These are phyloP conservation scores for Penicillium sp. DNA, from an alignment of 2,329 filamentous ascomycete genomes.

Conservation along the genomic window DNA sequence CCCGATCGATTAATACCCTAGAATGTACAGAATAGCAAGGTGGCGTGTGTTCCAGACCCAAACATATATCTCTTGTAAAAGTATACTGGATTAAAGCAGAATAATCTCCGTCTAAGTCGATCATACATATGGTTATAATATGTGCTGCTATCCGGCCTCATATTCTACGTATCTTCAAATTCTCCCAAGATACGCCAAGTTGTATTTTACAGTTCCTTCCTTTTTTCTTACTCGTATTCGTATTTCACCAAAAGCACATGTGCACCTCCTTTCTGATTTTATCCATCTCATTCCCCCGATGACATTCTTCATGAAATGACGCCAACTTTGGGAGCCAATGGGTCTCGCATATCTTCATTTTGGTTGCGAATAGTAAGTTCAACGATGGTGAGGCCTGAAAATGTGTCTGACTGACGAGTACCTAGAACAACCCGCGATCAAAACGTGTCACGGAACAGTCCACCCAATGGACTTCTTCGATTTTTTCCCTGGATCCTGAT, in stretches of 20 bases:
- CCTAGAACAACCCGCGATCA: background rate
- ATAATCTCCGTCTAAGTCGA: too few species aligned
- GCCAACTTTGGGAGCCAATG: background rate
- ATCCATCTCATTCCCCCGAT: background rate
- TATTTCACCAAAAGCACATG: background rate
- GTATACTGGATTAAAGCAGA: background rate
- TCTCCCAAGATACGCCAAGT: background rate
- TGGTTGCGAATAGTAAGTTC: background rate
- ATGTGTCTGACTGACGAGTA: background rate
- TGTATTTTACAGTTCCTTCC: background rate
- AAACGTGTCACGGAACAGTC: background rate
- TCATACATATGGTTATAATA: background rate
- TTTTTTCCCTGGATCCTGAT: background rate
- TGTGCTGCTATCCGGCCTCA: background rate
- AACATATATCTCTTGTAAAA: background rate
- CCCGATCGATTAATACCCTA: background rate
- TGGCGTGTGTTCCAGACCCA: background rate
- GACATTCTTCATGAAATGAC: background rate
- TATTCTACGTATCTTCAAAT: background rate
- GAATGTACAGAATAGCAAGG: background rate
- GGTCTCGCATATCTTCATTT: background rate
- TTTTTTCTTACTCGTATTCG: background rate
- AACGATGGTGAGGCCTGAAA: background rate
- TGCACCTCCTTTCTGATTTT: background rate
- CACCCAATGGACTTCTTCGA: background rate